Evolutionary conservation across 768 basidiomycete species (phyloP).

Genomic region (Mycena chlorophos): DNA sequence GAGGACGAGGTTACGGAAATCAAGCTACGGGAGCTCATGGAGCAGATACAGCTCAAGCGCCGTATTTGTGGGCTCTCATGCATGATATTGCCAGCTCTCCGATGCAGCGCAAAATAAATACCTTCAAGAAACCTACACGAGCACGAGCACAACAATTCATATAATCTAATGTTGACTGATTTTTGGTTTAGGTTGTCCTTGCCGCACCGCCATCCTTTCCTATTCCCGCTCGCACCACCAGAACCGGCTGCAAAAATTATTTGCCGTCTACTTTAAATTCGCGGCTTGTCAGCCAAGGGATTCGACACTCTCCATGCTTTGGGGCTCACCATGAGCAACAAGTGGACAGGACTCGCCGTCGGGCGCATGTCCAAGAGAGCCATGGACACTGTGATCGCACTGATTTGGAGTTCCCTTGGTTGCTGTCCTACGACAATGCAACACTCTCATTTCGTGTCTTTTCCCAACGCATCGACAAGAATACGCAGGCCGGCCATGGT

Average conservation of each 20-base stretch:
- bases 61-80: no score
- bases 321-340: slow-evolving; percentile 26
- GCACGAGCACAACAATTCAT: no score
- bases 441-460: slow-evolving; percentile 37
- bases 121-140: no score
- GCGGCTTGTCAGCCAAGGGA: slow-evolving; percentile 23
- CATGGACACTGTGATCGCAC: slow-evolving; percentile 25
- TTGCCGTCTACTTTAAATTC: slow-evolving; percentile 29
- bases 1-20: no score
- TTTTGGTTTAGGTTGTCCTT: no score
- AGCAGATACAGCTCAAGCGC: no score
- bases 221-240: no score
- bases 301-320: slow-evolving; percentile 27
- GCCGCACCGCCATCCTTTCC: no score
- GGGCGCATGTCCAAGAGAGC: slow-evolving; percentile 27
- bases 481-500: slow-evolving; percentile 36
- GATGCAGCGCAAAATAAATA: no score
- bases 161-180: no score
- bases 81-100: no score
- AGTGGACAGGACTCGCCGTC: slow-evolving; percentile 23
- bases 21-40: no score
- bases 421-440: slow-evolving; percentile 39
- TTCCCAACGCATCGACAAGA: slow-evolving; percentile 39
- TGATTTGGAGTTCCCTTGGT: slow-evolving; percentile 30
- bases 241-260: slow-evolving; percentile 30